These are phyloP conservation scores for Yamadazyma tumulicola DNA, from an alignment of 805 yeast species.

Conservation along the genomic window DNA sequence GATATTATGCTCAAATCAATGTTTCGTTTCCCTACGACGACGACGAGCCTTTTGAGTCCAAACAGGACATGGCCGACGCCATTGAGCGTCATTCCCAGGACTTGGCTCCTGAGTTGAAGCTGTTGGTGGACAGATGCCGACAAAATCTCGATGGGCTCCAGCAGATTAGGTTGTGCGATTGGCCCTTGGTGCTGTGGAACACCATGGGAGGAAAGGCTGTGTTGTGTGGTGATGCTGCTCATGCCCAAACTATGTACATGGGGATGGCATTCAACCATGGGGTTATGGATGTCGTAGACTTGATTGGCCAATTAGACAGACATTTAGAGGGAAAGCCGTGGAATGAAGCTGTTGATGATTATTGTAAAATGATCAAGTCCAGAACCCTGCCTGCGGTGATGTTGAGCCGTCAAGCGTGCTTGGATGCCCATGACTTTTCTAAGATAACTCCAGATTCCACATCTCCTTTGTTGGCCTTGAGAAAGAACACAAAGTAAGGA, in stretches of 20 bases:
- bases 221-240: conserved; percentile 19
- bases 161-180: conserved; percentile 16
- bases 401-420: conserved; percentile 21
- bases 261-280: conserved; percentile 21
- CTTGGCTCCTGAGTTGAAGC: conserved; percentile 12
- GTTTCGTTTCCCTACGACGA: conserved; percentile 14
- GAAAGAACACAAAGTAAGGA: conserved; percentile 9
- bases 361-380: conserved; percentile 11
- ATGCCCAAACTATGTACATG: conserved; percentile 20
- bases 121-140: conserved; percentile 14
- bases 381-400: conserved; percentile 18
- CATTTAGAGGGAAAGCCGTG: conserved; percentile 10
- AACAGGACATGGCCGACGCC: conserved; percentile 15
- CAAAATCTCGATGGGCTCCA: conserved; percentile 10
- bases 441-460: conserved; percentile 12
- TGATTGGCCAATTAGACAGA: conserved; percentile 12
- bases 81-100: conserved; percentile 14
- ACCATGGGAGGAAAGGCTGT: conserved; percentile 8
- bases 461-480: conserved; percentile 16
- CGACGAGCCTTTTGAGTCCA: conserved; percentile 15
- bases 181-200: conserved; percentile 17
- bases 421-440: conserved; percentile 23
- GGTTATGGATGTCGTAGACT: conserved; percentile 14
- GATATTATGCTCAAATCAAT: conserved; percentile 17
- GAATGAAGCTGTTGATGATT: conserved; percentile 11